Evolutionary conservation across 768 basidiomycete species (phyloP).

Genomic region (Suillus occidentalis): DNA sequence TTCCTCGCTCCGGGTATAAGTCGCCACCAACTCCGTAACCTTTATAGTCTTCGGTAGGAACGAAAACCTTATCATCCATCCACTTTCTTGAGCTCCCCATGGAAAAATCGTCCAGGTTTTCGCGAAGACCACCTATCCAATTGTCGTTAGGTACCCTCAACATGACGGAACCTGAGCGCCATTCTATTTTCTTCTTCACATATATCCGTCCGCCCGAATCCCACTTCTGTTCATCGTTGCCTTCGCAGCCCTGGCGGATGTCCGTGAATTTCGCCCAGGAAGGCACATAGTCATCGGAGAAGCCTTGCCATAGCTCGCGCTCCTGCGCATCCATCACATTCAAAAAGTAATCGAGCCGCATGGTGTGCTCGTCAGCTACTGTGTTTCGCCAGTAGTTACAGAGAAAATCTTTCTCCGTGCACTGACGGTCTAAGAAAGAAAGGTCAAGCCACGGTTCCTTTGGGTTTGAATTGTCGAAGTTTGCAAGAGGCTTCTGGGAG

Average conservation of each 20-base stretch:
- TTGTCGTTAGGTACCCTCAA: neutral
- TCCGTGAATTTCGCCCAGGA: neutral
- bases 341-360: neutral
- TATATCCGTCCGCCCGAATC: neutral
- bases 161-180: neutral
- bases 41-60: neutral
- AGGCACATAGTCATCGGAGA: neutral
- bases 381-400: neutral
- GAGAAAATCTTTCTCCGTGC: neutral
- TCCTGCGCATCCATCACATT: neutral
- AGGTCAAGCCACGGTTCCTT: conserved; percentile 2
- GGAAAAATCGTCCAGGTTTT: neutral
- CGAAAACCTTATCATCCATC: neutral
- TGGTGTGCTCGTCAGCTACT: neutral
- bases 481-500: neutral
- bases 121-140: neutral
- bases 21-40: neutral
- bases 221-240: neutral
- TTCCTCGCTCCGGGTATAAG: neutral
- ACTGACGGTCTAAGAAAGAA: neutral
- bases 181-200: neutral
- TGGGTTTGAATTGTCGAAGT: neutral
- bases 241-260: neutral
- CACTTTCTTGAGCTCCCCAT: neutral
- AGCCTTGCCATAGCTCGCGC: neutral